Percentiles rank a stretch among this genome's conserved stretches.
Evolutionary conservation across 306 rosid species (phyloP).

Genomic region (Pueraria montana): DNA sequence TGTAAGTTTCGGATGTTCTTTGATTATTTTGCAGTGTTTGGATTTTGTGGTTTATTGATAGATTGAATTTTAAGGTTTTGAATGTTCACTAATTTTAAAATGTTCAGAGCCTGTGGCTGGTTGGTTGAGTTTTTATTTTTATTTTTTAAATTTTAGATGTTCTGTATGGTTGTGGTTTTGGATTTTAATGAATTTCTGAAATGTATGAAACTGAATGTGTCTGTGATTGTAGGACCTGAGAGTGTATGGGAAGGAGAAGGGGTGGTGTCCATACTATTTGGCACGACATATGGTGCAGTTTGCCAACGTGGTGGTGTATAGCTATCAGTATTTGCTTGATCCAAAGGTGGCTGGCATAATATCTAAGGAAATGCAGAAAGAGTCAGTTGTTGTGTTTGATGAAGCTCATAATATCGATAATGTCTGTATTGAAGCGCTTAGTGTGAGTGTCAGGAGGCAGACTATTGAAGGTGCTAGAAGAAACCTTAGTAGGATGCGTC

Average conservation of each 20-base stretch:
- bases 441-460: constrained; percentile 98
- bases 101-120: not conserved
- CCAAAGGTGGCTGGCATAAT: constrained; percentile 93
- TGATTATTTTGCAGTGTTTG: not conserved
- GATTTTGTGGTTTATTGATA: not conserved
- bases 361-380: constrained; percentile 97
- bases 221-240: constrained; percentile 73
- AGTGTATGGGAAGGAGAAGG: constrained; percentile 78
- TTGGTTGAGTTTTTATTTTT: not conserved
- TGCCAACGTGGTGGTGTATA: constrained; percentile 93
- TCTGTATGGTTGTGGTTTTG: not conserved
- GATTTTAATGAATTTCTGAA: not conserved
- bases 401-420: constrained; percentile 97
- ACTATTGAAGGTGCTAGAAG: constrained; percentile 95
- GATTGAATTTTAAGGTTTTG: not conserved
- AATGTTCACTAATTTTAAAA: not conserved
- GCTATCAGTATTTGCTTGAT: constrained; percentile 96
- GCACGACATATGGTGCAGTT: constrained; percentile 96
- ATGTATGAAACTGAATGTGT: constrained; percentile 22
- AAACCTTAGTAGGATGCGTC: constrained; percentile 84
- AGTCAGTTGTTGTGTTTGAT: constrained; percentile 94
- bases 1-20: not conserved
- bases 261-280: constrained; percentile 96
- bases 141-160: not conserved
- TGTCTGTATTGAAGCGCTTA: constrained; percentile 96